A percentile compares a stretch with the other conserved stretches of the same genome.
phyloP scores from a whole-genome alignment of 208 protist species.

The Willaertia magna region DNA sequence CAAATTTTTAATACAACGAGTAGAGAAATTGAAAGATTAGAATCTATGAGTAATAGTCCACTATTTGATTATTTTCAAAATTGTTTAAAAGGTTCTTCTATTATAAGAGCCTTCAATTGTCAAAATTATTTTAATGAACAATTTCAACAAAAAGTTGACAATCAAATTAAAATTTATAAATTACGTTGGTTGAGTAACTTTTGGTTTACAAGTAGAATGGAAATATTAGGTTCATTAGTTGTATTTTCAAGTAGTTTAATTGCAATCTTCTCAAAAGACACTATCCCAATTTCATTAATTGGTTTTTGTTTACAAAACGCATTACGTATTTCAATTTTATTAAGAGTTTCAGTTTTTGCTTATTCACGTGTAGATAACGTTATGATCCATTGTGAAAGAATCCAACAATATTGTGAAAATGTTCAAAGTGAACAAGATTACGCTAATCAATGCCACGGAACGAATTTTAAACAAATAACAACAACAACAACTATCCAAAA shows the following conservation, averaged over 20 bases:
- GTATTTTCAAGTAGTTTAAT: conserved; percentile 37
- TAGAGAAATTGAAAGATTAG: conserved; percentile 68
- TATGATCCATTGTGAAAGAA: conserved; percentile 65
- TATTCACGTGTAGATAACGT: conserved; percentile 49
- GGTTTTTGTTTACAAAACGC: conserved; percentile 25
- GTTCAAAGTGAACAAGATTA: conserved; percentile 29
- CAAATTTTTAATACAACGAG: conserved; percentile 57
- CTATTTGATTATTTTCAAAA: conserved; percentile 75
- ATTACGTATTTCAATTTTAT: conserved; percentile 21
- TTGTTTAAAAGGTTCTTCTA: conserved; percentile 57
- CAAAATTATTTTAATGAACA: conserved; percentile 33
- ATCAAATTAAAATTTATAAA: conserved; percentile 22
- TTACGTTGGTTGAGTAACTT: conserved; percentile 34
- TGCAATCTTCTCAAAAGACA: conserved; percentile 21
- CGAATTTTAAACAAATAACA: no score
- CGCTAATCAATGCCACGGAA: no score
- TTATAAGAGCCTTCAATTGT: conserved; percentile 54
- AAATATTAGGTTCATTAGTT: conserved; percentile 61
- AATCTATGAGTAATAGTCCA: conserved; percentile 67
- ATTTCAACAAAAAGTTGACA: conserved; percentile 46
- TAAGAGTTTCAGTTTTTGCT: conserved; percentile 23
- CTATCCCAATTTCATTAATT: conserved; percentile 15
- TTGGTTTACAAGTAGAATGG: conserved; percentile 67
- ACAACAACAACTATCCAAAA: no score
- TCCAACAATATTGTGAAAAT: conserved; percentile 53